These are phyloP conservation scores for Podospora tetraspora DNA, from an alignment of 495 filamentous ascomycete species.

Conservation along the genomic window DNA sequence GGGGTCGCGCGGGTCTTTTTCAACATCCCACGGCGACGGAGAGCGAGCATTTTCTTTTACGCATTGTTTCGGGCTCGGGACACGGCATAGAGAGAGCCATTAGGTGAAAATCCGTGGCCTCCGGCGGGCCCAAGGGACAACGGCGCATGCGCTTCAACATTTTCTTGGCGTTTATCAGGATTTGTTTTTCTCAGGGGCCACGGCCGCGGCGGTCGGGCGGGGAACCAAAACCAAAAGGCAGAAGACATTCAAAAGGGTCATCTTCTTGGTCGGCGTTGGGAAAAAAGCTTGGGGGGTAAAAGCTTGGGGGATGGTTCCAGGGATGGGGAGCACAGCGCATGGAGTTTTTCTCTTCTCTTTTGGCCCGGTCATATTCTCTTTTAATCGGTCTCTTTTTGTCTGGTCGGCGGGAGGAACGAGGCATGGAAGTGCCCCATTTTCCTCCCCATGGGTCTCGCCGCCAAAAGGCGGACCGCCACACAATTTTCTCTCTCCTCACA, in stretches of 20 bases:
- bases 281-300: not conserved
- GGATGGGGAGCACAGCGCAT: slow-evolving; percentile 3
- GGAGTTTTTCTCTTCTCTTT: not conserved
- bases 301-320: not conserved
- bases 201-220: not conserved
- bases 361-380: not conserved
- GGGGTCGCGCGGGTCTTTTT: not conserved
- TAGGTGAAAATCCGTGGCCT: not conserved
- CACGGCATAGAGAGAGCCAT: not conserved
- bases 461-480: not conserved
- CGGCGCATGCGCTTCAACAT: not conserved
- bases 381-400: slow-evolving; percentile 1
- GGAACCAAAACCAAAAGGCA: slow-evolving; percentile 6
- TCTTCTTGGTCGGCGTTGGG: slow-evolving; percentile 4
- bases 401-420: not conserved
- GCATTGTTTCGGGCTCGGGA: not conserved
- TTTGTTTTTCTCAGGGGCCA: slow-evolving; percentile 4
- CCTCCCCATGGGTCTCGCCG: not conserved
- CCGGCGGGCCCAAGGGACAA: not conserved
- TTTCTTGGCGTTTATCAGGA: slow-evolving; percentile 1
- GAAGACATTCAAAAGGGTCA: slow-evolving; percentile 5
- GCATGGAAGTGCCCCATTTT: not conserved
- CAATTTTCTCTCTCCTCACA: not conserved
- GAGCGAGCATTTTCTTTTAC: not conserved
- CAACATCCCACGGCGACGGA: not conserved